These are phyloP conservation scores for Fusarium sp. DNA, from an alignment of 2,329 filamentous ascomycete species.

Conservation along the genomic window DNA sequence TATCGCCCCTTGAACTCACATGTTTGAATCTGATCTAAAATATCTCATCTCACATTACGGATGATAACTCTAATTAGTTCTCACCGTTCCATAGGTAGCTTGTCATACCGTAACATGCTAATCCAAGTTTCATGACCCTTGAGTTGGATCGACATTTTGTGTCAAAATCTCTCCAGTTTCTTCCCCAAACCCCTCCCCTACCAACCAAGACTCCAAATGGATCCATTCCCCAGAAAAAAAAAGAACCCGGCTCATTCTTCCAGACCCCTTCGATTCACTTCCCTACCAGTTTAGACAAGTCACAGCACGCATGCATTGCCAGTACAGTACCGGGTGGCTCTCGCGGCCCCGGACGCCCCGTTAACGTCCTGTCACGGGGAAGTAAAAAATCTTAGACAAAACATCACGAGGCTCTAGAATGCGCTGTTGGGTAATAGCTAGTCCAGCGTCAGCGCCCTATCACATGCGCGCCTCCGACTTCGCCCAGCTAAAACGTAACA, in stretches of 20 bases:
- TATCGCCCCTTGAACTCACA: background rate
- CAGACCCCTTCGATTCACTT: conserved; percentile 33
- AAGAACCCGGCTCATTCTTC: conserved; percentile 25
- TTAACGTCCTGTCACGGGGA: conserved; percentile 33
- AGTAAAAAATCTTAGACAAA: conserved; percentile 30
- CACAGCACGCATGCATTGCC: conserved; percentile 29
- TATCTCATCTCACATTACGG: conserved; percentile 28
- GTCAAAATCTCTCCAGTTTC: conserved; percentile 1
- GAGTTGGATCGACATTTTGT: conserved; percentile 5
- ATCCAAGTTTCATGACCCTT: background rate
- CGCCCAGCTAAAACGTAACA: conserved; percentile 34
- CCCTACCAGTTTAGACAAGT: conserved; percentile 25
- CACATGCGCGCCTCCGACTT: conserved; percentile 30
- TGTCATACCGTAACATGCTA: background rate
- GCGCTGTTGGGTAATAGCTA: conserved; percentile 39
- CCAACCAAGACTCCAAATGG: conserved; percentile 3
- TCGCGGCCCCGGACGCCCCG: conserved; percentile 26
- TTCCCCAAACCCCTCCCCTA: conserved; percentile 11
- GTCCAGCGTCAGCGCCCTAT: conserved; percentile 24
- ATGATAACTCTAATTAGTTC: background rate
- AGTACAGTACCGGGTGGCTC: conserved; percentile 28
- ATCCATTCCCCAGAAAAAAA: conserved; percentile 30
- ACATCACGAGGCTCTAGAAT: conserved; percentile 28
- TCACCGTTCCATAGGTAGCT: background rate
- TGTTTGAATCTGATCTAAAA: conserved; percentile 35